Evolutionary conservation across 2,329 filamentous ascomycete species (phyloP), one percentile per base, ranked within the genome.

Genomic region (Herpotrichia juniperi): DNA sequence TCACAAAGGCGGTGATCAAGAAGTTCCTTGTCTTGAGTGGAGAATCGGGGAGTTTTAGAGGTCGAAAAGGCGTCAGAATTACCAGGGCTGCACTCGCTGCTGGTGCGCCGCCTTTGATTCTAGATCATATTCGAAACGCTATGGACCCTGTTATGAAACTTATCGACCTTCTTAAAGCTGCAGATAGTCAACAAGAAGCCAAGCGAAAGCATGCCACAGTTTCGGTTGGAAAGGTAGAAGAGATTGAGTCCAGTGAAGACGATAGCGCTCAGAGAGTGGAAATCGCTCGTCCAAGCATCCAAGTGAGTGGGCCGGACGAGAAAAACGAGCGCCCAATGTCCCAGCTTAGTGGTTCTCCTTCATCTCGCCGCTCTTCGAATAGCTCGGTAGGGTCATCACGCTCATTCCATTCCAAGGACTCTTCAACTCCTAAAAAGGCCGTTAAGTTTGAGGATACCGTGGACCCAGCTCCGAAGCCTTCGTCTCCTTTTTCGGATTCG

Each of bases 71-170:
- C 6, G 42, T 51, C 21, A 34, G 7, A n/a, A 40, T 51, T 16
- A 46, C 42, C 16, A 28, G 42, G 22, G 35, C 40, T 17, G 48
- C 48, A n/a, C 42, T 40, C 12, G 19, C 19, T 16, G 46, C 37
- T 16, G 46, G 46, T 2, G 46, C 46, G 8, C 46, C 46, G 7
- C 46, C 46, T 3, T 34, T 49, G 8, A 49, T 49, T 16, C 24
- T 49, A 12, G 46, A 49, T 22, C 25, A 49, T 24, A 49, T 49
- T 16, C n/a, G 46, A 9, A 21, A 39, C 8, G 46, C 46, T n/a
- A 49, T 49, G 12, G 19, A 43, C 16, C 46, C 46, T 7, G 25
- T 49, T 8, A 24, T 28, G 46, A 49, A 49, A 26, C 28, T 49
- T 3, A 43, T 49, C 12, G 46, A 49, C 17, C 31, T 49, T 17